Evolutionary conservation across 164 flowering plant genomes (phyloP), one percentile per base, ranked within the genome.

Genomic region (Tinospora cordifolia): DNA sequence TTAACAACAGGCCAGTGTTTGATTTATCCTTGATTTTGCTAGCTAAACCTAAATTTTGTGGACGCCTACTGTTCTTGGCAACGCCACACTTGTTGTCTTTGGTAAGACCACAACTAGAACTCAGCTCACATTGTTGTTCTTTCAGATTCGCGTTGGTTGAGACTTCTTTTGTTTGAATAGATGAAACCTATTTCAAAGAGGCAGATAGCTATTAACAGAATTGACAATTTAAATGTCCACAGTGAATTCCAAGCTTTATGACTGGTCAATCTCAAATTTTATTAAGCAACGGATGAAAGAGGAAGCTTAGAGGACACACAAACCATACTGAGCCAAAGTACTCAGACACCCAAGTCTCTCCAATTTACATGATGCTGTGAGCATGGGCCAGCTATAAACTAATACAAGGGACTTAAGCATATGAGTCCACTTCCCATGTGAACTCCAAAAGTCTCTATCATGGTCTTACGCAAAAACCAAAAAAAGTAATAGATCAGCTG

Each of bases 11-110:
- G 38, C 69, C 34, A 63, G 54, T 72, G 40, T 65, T 62, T 13
- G 54, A 22, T 60, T 41, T 26, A 40, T 77, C 80, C 64, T 78
- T 81, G 8, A 54, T 39, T 69, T 75, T 76, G 27, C 63, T 67
- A 6, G 51, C 67, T 63, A 69, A 65, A 47, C 71, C 74, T 34
- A 59, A 69, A 49, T 70, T 71, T 24, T 24, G 19, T 62, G 75
- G 34, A 47, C 63, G 21, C 8, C 72, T 44, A 38, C 25, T 65
- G 60, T 67, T 46, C 69, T 68, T 68, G 66, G 39, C 14, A n/a
- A 67, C 25, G 41, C 21, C 65, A 41, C 6, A 30, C 63, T 2
- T 19, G 30, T 41, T 46, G 38, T 26, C 64, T 36, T 62, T 69
- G 4, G 36, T 1, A 19, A 38, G 38, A 58, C 70, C 57, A 72